These are phyloP conservation scores for Blastosporella zonata DNA, from an alignment of 1,284 basidiomycete species.

Conservation along the genomic window DNA sequence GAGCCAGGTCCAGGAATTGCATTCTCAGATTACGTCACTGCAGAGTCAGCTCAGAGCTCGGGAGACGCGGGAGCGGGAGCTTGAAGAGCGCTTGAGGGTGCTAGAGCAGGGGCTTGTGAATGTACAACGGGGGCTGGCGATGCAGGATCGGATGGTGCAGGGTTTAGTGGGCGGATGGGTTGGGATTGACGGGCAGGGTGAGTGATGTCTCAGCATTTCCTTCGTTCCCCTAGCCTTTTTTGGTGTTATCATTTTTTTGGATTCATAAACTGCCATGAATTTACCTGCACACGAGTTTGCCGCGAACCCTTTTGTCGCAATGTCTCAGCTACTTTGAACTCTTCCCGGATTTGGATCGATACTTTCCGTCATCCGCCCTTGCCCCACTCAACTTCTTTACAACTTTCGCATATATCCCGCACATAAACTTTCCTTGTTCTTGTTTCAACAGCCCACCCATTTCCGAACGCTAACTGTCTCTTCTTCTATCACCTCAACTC, in stretches of 20 bases:
- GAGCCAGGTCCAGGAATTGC: constrained; percentile 18
- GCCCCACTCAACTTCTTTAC: not conserved
- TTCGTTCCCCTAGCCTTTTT: not conserved
- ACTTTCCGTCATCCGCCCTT: not conserved
- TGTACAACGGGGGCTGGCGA: constrained; percentile 81
- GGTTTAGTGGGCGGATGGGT: constrained; percentile 80
- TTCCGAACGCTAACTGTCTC: constrained; percentile 8
- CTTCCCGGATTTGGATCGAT: not conserved
- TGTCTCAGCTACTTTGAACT: not conserved
- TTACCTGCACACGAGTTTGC: too few relatives aligned
- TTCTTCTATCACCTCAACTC: constrained; percentile 2
- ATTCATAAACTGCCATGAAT: not conserved
- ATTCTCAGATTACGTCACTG: constrained; percentile 36
- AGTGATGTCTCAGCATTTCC: constrained; percentile 33
- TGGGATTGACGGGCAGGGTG: constrained; percentile 41
- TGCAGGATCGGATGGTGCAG: constrained; percentile 85
- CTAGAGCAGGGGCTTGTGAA: constrained; percentile 69
- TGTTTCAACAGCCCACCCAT: not conserved
- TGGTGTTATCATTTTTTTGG: not conserved
- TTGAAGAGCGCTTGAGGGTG: constrained; percentile 14
- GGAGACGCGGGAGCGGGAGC: constrained; percentile 12
- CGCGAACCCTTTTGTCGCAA: too few relatives aligned
- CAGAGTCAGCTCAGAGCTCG: constrained; percentile 28
- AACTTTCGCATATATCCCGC: not conserved
- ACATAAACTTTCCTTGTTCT: constrained; percentile 6